These are phyloP conservation scores for Sordariomycetes sp. DNA, from an alignment of 2,329 filamentous ascomycete genomes.

Conservation along the genomic window DNA sequence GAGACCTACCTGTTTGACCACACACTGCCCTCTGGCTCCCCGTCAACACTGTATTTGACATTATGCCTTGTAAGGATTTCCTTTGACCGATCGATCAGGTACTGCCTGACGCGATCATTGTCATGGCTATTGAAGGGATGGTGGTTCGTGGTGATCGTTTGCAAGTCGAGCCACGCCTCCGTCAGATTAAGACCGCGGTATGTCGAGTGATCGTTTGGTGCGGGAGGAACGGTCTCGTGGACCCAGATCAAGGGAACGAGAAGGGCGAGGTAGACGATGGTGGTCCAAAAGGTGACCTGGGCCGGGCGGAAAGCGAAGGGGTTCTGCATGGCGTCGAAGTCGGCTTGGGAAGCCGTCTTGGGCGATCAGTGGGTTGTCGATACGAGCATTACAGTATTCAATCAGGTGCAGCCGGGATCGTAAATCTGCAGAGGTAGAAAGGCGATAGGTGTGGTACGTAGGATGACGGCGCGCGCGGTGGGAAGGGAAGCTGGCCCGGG, in stretches of 20 bases:
- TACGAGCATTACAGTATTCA: too few species aligned
- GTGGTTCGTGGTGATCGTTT: constrained; percentile 62
- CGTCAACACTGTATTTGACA: constrained; percentile 34
- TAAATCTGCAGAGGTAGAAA: too few species aligned
- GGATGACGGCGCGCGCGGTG: too few species aligned
- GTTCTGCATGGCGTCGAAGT: constrained; percentile 26
- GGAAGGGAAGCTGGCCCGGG: too few species aligned
- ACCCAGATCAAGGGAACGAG: constrained; percentile 63
- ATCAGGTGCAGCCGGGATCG: too few species aligned
- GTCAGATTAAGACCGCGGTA: constrained; percentile 60
- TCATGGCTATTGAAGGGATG: constrained; percentile 83
- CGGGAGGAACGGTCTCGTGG: constrained; percentile 65
- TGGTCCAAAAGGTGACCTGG: constrained; percentile 74
- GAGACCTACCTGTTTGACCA: background rate
- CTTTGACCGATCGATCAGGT: constrained; percentile 62
- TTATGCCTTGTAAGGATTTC: constrained; percentile 58
- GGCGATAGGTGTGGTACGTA: too few species aligned
- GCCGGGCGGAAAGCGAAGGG: constrained; percentile 70
- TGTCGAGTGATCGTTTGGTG: constrained; percentile 41
- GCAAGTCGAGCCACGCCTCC: constrained; percentile 79
- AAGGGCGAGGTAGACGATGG: constrained; percentile 67
- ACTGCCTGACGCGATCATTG: constrained; percentile 74
- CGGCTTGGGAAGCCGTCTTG: background rate
- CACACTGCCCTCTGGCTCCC: constrained; percentile 17
- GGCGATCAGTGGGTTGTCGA: too few species aligned